Base-by-base conservation (phyloP, 2,329 filamentous ascomycete species). In the Colletotrichum euphorbiae region DNA sequence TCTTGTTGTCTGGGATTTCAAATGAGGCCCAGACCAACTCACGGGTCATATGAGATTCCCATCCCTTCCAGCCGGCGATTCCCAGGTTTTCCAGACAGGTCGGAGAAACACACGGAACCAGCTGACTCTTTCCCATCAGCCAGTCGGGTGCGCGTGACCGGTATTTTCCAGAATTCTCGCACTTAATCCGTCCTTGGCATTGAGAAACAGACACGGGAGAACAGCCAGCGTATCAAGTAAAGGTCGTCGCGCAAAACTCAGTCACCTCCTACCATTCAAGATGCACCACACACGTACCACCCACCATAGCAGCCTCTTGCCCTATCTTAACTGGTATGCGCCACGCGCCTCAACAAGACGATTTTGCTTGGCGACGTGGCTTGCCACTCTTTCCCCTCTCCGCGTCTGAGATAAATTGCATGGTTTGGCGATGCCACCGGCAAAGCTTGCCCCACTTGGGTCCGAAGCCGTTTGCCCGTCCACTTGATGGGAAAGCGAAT, bases 371-470 rank as follows among this genome's bases (percentile, higher is more conserved):
- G 56, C 40, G n/a, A 21, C 11, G 40, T 31, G 42, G 50, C 62
- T 31, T n/a, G 11, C 51, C 42, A 40, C 19, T 13, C 12, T 9
- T n/a, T 12, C 8, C 28, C 12, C n/a, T 51, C 31, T 15, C 38
- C 13, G 43, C 38, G 59, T 67, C 21, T 19, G 64, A 57, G 31
- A 11, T 58, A 54, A 9, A 68, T 64, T 58, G 17, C 6, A 31
- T 12, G 3, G 11, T 13, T 28, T 28, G n/a, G 42, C 48, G 19
- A 42, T 21, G 24, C 12, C 12, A 13, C 46, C 45, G 45, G 28
- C 52, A 40, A 12, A 19, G 42, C 36, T 52, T 67, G 43, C 45
- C 60, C 13, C 11, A 31, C 28, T 21, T 24, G 8, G 33, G 11
- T 12, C 28, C 19, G 17, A 2, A 40, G 33, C n/a, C 42, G 13